Base-by-base conservation (phyloP, 2,329 filamentous ascomycete genomes). In the Fusarium stilboides region DNA sequence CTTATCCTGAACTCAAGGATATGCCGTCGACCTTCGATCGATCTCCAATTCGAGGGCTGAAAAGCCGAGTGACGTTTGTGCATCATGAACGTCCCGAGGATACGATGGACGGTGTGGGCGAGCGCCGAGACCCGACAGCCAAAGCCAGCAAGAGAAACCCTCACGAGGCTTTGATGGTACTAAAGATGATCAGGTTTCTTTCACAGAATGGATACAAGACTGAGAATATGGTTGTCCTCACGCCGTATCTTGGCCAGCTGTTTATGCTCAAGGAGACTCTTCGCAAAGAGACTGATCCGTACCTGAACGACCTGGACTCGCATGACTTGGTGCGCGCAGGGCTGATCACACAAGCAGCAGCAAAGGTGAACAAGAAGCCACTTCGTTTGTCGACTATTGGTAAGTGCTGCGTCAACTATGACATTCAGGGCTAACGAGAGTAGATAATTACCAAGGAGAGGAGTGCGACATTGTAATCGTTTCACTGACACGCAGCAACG, bases 401-500 rank as follows among this genome's bases (percentile, higher is more conserved):
- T 91, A 78, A 75, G 86, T 75, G 31, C 24, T 31, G 1, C 0
- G 0, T n/a, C 3, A 0, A 0, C 0, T 8, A 1, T 3, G 1
- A 3, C 8, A 3, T 15, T 1, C 6, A 12, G 44, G 7, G 8
- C 60, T 65, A 12, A 65, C 31, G 5, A 9, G 0, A 5, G 3
- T 20, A 90, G 91, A 94, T 65, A 94, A 94, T 64, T 94, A 92
- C 59, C 92, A 94, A 75, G 91, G 92, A 2, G 92, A 94, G 72
- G 92, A 94, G 68, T 89, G 87, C 37, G 88, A 94, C 2, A 90
- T 94, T 17, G 89, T 94, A 0, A 85, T 94, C 9, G 87, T 82
- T 0, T 91, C 89, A 0, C 76, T 94, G 13, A 92, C 90, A 0
- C 81, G 92, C 6, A 91, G 91, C 75, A 94, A 94, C 65, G 59